Base-by-base conservation (phyloP, 2,329 filamentous ascomycete genomes). In the Penicillium sclerotiorum region DNA sequence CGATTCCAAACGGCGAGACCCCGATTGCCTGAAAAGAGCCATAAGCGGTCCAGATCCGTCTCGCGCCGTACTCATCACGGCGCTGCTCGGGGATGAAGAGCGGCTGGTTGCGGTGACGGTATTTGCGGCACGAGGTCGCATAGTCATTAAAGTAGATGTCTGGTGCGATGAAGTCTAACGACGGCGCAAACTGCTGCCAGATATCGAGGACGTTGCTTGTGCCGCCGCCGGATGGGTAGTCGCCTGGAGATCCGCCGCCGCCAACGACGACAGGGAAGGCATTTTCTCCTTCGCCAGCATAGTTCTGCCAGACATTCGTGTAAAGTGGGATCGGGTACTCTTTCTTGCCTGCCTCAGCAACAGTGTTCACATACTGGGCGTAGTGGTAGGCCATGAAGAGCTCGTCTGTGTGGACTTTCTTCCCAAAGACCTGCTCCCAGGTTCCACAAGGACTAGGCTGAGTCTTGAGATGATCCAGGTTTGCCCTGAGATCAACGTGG, bases 101-200 rank as follows among this genome's bases (percentile, higher is more conserved):
- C 1, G 75, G 67, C 55, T 78, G 73, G 20, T 67, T 60, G 4
- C 63, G 57, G 56, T 76, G 71, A 18, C 71, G 56, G 52, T 78
- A 79, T 41, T 75, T 72, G 13, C 50, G 57, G 52, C 76, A 78
- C 2, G 65, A 63, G 11, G 47, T 63, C 18, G 58, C 54, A 46
- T 79, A 78, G 25, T 78, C 70, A 48, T 76, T 73, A 8, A 78
- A 63, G 52, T 80, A 80, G 27, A 80, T 52, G 47, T 80, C 77
- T 4, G 77, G 77, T 2, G 71, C 62, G 27, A 80, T 71, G 44
- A 79, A 73, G 54, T 78, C 75, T 1, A 80, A 66, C 3, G 64
- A 60, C 0, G 73, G 75, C 2, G 77, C 73, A 52, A 73, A 73
- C 8, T 51, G 48, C 41, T 69, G 64, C 74, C 75, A 80, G 27